These are phyloP conservation scores for Leptodermis oblonga DNA, from an alignment of 257 asterid species.

Conservation along the genomic window DNA sequence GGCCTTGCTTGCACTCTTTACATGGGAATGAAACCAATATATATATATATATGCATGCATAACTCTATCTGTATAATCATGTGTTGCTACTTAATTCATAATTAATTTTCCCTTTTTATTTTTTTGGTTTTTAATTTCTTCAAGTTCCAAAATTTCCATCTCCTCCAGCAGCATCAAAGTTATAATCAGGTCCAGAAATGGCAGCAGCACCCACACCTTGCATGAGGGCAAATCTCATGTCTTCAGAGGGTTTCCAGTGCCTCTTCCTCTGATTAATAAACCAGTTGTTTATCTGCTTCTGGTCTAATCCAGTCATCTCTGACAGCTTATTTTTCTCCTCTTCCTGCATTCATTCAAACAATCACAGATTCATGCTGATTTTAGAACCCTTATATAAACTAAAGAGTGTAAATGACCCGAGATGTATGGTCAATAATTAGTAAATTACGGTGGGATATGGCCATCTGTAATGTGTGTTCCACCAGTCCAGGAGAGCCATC, in stretches of 20 bases:
- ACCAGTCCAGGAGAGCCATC: constrained; percentile 63
- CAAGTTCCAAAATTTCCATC: constrained; percentile 26
- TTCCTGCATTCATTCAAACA: constrained; percentile 49
- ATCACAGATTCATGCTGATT: background rate
- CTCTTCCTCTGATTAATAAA: constrained; percentile 85
- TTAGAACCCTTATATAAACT: background rate
- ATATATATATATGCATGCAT: too few species aligned
- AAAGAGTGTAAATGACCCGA: background rate
- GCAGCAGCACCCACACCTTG: constrained; percentile 42
- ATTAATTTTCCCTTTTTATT: background rate
- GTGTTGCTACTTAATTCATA: background rate
- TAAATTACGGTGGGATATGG: constrained; percentile 80
- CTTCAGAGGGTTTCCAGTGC: constrained; percentile 80
- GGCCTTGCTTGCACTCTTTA: too few species aligned
- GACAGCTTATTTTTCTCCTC: constrained; percentile 68
- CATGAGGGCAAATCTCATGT: constrained; percentile 68
- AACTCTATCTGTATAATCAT: background rate
- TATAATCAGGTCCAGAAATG: constrained; percentile 20
- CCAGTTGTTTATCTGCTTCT: constrained; percentile 88
- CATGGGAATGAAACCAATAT: too few species aligned
- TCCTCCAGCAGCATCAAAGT: constrained; percentile 39
- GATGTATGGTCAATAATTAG: too few species aligned
- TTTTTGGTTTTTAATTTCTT: background rate
- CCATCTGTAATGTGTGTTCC: constrained; percentile 81
- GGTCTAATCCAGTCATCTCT: constrained; percentile 57